Evolutionary conservation across 108 stramenopile species (phyloP).

Genomic region (Skeletonema tropicum): DNA sequence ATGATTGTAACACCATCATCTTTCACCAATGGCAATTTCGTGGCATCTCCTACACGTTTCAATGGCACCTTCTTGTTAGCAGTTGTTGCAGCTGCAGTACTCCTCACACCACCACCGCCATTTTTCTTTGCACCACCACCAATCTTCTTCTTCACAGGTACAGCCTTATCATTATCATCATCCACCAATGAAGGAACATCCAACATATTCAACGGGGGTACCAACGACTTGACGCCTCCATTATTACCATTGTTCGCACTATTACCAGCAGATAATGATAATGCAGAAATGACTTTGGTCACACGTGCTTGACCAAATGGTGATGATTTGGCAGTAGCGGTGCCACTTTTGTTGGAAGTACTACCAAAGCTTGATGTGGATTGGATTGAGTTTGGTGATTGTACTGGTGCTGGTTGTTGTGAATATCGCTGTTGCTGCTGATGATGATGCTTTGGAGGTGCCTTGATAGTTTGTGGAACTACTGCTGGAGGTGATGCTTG

Average conservation of each 20-base stretch:
- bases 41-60: background rate
- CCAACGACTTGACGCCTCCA: background rate
- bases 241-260: too few relatives aligned
- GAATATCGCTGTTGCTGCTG: too few relatives aligned
- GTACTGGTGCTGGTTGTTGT: too few relatives aligned
- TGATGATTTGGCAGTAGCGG: background rate
- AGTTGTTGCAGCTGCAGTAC: background rate
- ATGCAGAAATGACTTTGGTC: background rate
- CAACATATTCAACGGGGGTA: background rate
- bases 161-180: background rate
- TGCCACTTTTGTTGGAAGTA: background rate
- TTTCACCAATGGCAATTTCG: background rate
- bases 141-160: too few relatives aligned
- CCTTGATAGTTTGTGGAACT: background rate
- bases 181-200: background rate
- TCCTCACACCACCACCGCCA: background rate
- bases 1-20: background rate
- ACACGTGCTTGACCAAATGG: constrained; percentile 6
- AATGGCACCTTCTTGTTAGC: background rate
- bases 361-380: background rate
- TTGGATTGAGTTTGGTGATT: background rate
- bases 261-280: background rate
- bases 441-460: constrained; percentile 4
- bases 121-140: background rate
- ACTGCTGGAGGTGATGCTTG: background rate